Conservation (phyloP, 192 early-diverging fungal genomes). For the Jimgerdemannia lactiflua region DNA sequence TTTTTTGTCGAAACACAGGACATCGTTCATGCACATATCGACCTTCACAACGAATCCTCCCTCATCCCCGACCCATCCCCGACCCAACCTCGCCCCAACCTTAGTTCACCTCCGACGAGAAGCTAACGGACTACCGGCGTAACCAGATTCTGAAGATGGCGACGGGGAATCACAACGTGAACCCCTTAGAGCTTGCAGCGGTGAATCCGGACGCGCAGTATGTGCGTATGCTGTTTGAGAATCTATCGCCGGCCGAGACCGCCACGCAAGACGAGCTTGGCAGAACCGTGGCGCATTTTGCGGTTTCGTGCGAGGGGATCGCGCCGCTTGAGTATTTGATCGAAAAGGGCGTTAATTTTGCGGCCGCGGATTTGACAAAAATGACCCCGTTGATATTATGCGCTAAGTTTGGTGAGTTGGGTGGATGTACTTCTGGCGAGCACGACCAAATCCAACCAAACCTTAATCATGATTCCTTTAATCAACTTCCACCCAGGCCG, state of each 20-base stretch:
- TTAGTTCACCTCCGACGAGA: conserved; percentile 11
- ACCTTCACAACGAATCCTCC: too few relatives aligned
- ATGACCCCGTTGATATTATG: conserved; percentile 45
- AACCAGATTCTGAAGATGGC: conserved; percentile 40
- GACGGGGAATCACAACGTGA: conserved; percentile 21
- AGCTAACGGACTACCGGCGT: conserved; percentile 9
- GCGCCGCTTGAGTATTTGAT: conserved; percentile 42
- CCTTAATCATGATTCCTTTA: conserved; percentile 20
- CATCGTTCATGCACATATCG: too few relatives aligned
- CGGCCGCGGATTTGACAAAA: conserved; percentile 28
- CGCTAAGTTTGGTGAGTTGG: conserved; percentile 36
- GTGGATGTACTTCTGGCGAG: conserved; percentile 5
- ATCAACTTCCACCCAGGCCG: background rate
- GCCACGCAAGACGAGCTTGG: conserved; percentile 38
- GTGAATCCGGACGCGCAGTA: conserved; percentile 35
- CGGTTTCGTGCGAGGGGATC: conserved; percentile 40
- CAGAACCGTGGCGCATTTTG: conserved; percentile 46
- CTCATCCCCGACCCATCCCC: too few relatives aligned
- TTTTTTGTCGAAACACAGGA: background rate
- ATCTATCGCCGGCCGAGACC: conserved; percentile 23
- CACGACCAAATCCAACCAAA: conserved; percentile 27
- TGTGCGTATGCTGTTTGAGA: conserved; percentile 31
- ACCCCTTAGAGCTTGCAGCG: conserved; percentile 45
- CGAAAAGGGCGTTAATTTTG: conserved; percentile 23
- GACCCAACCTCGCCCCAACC: background rate